These are phyloP conservation scores for Aquilaria yunnanensis DNA, from an alignment of 345 rosid genomes.

Conservation along the genomic window DNA sequence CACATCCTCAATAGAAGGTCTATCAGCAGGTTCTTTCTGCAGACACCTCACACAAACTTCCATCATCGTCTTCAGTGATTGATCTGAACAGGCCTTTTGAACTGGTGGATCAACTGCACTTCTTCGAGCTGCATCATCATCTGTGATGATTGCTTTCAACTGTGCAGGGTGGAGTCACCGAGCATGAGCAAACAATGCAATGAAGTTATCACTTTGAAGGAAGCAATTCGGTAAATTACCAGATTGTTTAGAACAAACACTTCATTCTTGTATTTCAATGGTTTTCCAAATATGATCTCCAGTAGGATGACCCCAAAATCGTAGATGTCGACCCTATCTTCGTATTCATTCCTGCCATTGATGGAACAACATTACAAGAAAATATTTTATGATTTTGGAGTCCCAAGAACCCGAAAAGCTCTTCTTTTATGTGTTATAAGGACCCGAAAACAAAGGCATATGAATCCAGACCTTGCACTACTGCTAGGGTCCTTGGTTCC, in stretches of 20 bases:
- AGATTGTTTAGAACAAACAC: conserved; percentile 44
- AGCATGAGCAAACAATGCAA: no score
- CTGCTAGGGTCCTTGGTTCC: conserved; percentile 30
- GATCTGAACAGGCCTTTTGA: conserved; percentile 48
- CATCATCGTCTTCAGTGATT: conserved; percentile 67
- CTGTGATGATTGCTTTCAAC: conserved; percentile 42
- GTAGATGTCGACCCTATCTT: conserved; percentile 52
- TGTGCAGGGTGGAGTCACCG: conserved; percentile 17
- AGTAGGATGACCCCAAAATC: conserved; percentile 77
- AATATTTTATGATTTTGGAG: no score
- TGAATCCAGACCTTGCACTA: conserved; percentile 32
- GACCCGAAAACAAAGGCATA: neutral
- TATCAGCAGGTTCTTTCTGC: conserved; percentile 40
- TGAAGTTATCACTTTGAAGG: no score
- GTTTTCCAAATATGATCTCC: conserved; percentile 65
- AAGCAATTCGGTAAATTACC: conserved; percentile 21
- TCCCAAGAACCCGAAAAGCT: no score
- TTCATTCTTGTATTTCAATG: conserved; percentile 41
- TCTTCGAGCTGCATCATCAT: conserved; percentile 42
- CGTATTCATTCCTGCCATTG: conserved; percentile 28
- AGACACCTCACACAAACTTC: conserved; percentile 71
- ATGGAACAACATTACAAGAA: conserved; percentile 5
- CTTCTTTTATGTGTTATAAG: neutral
- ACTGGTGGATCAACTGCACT: conserved; percentile 58
- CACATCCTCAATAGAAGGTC: conserved; percentile 79